Evolutionary conservation across 1,284 basidiomycete genomes (phyloP).

Genomic region (Pholiota adiposa): DNA sequence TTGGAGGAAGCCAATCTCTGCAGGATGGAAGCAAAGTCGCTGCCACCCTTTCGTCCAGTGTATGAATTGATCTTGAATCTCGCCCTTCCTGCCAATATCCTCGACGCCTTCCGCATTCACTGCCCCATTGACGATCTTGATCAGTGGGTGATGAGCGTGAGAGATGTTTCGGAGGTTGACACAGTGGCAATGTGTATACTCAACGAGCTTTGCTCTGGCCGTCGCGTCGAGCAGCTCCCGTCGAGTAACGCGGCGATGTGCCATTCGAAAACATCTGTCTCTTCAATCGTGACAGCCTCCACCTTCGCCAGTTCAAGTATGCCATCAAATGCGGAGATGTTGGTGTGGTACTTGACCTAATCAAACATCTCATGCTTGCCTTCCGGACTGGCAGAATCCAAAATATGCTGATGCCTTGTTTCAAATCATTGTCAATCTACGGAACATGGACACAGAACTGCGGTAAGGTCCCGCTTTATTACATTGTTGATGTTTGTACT

Average conservation of each 20-base stretch:
- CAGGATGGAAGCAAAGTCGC: constrained; percentile 20
- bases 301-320: constrained; percentile 24
- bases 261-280: constrained; percentile 30
- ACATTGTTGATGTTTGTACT: neutral
- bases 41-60: constrained; percentile 16
- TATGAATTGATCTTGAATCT: constrained; percentile 20
- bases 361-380: constrained; percentile 29
- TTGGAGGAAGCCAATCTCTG: constrained; percentile 11
- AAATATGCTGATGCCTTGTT: constrained; percentile 36
- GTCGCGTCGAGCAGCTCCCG: constrained; percentile 6
- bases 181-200: constrained; percentile 9
- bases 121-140: constrained; percentile 9
- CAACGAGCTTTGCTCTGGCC: constrained; percentile 14
- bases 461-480: constrained; percentile 13
- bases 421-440: constrained; percentile 19
- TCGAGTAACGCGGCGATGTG: constrained; percentile 15
- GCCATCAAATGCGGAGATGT: constrained; percentile 34
- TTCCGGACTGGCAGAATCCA: constrained; percentile 31
- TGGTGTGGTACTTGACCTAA: constrained; percentile 29
- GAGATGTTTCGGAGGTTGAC: neutral
- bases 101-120: constrained; percentile 19
- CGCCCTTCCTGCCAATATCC: constrained; percentile 18
- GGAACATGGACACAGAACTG: constrained; percentile 13
- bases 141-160: constrained; percentile 8
- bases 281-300: constrained; percentile 30